Evolutionary conservation across 345 rosid species (phyloP).

Genomic region (Luvunga scandens): DNA sequence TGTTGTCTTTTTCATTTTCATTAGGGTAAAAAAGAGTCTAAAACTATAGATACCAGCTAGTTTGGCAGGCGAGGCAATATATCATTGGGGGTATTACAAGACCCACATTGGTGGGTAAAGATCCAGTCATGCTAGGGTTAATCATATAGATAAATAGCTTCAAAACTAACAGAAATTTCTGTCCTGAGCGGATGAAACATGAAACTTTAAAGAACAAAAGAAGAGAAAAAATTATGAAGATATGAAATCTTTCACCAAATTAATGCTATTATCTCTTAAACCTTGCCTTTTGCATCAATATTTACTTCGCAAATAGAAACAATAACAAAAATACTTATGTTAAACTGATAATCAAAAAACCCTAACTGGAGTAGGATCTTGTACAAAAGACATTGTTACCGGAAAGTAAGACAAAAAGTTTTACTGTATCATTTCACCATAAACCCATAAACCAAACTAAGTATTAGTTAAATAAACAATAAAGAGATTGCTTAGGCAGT

Average conservation of each 20-base stretch:
- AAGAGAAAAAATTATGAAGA: not conserved
- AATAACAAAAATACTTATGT: too few relatives aligned
- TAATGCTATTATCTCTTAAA: not conserved
- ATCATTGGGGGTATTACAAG: too few relatives aligned
- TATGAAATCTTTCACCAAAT: not conserved
- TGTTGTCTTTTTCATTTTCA: not conserved
- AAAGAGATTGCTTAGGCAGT: not conserved
- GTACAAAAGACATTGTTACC: not conserved
- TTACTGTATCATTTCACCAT: not conserved
- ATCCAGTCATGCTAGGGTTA: too few relatives aligned
- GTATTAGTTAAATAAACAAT: not conserved
- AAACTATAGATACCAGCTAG: too few relatives aligned
- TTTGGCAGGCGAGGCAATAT: too few relatives aligned
- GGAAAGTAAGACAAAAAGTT: not conserved
- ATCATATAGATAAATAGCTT: too few relatives aligned
- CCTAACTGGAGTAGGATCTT: not conserved
- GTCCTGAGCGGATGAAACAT: too few relatives aligned
- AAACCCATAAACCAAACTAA: not conserved
- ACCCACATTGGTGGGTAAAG: too few relatives aligned
- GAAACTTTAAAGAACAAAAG: not conserved
- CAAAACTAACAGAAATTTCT: not conserved
- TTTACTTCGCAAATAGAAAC: not conserved
- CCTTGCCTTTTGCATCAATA: not conserved
- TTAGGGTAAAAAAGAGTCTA: too few relatives aligned
- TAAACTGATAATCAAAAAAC: not conserved